Conservation (phyloP, 1,284 basidiomycete species). For the Apiotrichum mycotoxinovorans region DNA sequence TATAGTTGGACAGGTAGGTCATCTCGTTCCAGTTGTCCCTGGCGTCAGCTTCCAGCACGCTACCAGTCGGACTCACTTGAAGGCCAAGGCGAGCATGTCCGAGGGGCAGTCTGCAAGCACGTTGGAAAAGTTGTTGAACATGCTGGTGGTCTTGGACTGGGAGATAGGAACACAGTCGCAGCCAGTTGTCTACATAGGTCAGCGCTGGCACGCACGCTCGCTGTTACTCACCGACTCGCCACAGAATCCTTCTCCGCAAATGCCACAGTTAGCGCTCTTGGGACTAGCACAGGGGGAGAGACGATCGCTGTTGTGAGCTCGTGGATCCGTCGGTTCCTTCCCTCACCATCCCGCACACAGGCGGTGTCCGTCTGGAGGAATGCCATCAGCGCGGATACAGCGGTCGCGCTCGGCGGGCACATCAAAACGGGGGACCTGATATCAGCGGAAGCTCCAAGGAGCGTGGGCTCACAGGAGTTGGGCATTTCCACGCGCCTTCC, state of each 20-base stretch:
- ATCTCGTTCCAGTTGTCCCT: constrained; percentile 30
- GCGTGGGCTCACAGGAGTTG: constrained; percentile 13
- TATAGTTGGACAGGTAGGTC: constrained; percentile 15
- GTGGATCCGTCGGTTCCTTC: no score
- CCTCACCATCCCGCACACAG: constrained; percentile 25
- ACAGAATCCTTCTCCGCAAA: constrained; percentile 29
- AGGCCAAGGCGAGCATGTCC: constrained; percentile 23
- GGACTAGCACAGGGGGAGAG: constrained; percentile 20
- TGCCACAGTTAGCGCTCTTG: constrained; percentile 15
- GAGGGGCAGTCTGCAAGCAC: constrained; percentile 23
- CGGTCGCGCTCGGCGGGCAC: constrained; percentile 18
- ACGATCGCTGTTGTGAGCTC: constrained; percentile 16
- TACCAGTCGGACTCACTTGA: constrained; percentile 10
- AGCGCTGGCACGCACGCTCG: not conserved
- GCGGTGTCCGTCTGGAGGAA: constrained; percentile 24
- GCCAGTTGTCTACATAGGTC: constrained; percentile 4
- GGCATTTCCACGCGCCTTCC: constrained; percentile 23
- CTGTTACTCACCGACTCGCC: constrained; percentile 11
- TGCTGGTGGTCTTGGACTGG: constrained; percentile 12
- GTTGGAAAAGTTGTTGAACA: constrained; percentile 11
- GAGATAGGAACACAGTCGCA: constrained; percentile 18
- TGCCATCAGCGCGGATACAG: constrained; percentile 19
- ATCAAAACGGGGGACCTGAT: constrained; percentile 23
- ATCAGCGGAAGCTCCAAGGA: not conserved
- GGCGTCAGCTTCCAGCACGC: not conserved